These are phyloP conservation scores for Pleurozium schreberi DNA, from an alignment of 225 moss, liverwort and hornwort genomes.

Conservation along the genomic window DNA sequence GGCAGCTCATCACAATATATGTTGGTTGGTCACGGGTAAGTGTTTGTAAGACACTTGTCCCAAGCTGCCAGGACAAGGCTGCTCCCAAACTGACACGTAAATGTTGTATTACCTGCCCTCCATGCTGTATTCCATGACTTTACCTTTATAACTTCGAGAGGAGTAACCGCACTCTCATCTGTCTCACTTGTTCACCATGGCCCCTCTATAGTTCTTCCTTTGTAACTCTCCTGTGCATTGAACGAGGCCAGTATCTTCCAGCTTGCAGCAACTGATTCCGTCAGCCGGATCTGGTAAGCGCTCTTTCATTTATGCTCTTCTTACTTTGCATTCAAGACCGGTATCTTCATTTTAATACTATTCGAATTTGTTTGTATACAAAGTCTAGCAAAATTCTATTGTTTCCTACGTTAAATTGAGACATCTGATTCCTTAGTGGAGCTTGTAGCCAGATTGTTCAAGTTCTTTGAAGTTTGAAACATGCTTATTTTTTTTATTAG, in stretches of 20 bases:
- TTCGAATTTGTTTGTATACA: neutral
- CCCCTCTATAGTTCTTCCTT: neutral
- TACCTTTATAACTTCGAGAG: neutral
- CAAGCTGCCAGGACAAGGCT: neutral
- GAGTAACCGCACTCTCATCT: neutral
- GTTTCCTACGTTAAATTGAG: neutral
- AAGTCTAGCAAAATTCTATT: neutral
- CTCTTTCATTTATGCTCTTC: neutral
- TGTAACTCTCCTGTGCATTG: neutral
- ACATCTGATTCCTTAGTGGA: neutral
- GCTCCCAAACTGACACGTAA: neutral
- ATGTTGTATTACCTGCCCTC: conserved; percentile 19
- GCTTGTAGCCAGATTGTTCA: neutral
- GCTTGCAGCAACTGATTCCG: neutral
- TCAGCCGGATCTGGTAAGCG: neutral
- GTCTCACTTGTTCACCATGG: neutral
- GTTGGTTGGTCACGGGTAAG: neutral
- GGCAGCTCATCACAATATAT: neutral
- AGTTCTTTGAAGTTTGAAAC: neutral
- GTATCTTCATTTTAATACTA: neutral
- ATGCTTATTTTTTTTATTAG: neutral
- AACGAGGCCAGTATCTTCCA: neutral
- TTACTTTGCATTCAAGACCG: neutral
- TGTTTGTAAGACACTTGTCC: conserved; percentile 2
- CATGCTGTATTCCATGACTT: neutral